Conservation (phyloP, 2,329 filamentous ascomycete genomes). For the Teratosphaeriaceae sp. region DNA sequence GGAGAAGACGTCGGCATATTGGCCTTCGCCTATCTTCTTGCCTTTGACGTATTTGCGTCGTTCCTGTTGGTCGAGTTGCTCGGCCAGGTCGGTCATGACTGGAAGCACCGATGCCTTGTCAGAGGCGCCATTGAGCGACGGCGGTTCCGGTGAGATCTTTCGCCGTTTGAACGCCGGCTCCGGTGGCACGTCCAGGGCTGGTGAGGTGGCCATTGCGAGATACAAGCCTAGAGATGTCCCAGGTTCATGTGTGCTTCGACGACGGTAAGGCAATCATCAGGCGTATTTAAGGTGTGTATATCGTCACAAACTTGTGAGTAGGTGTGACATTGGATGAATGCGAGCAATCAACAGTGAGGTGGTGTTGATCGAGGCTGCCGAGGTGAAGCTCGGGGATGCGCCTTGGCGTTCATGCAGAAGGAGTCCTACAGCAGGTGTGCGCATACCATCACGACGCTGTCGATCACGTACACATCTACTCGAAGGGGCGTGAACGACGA, state of each 20-base stretch:
- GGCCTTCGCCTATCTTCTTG: slow-evolving; percentile 90
- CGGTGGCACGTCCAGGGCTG: slow-evolving; percentile 27
- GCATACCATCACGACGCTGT: too few relatives aligned
- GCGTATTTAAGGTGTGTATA: too few relatives aligned
- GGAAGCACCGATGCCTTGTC: slow-evolving; percentile 4
- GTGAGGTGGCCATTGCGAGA: slow-evolving; percentile 21
- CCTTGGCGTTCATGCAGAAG: background rate
- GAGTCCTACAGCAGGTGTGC: too few relatives aligned
- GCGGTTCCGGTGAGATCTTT: slow-evolving; percentile 17
- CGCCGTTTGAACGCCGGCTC: slow-evolving; percentile 27
- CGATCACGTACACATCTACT: too few relatives aligned
- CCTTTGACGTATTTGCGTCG: slow-evolving; percentile 89
- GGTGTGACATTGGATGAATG: too few relatives aligned
- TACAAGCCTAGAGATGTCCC: too few relatives aligned
- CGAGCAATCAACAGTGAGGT: too few relatives aligned
- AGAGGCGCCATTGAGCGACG: slow-evolving; percentile 10
- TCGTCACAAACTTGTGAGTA: too few relatives aligned
- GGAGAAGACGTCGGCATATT: slow-evolving; percentile 91
- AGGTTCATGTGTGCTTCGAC: too few relatives aligned
- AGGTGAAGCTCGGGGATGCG: background rate
- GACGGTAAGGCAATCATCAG: too few relatives aligned
- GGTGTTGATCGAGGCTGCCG: background rate
- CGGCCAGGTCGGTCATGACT: slow-evolving; percentile 34
- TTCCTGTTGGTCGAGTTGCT: slow-evolving; percentile 43
- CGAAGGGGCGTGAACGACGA: background rate